Evolutionary conservation across 2,329 filamentous ascomycete species (phyloP), one percentile per base, ranked within the genome.

Genomic region (Chlorencoelia australis): DNA sequence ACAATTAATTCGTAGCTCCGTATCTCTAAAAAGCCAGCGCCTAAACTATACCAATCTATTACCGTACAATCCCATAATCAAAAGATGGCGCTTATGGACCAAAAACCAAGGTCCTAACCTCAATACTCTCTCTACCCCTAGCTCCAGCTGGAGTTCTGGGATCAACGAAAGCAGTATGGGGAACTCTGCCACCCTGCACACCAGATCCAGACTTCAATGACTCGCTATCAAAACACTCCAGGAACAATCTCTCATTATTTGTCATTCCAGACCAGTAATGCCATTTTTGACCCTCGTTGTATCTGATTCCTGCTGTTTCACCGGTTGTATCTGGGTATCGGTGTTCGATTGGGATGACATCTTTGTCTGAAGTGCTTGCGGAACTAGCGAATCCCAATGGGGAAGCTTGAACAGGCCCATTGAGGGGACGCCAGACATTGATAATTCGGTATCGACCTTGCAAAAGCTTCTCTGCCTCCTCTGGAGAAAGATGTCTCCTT

Each of bases 61-160:
- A n/a, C n/a, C n/a, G n/a, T n/a, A n/a, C n/a, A 7, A 25, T 11
- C 21, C 13, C 15, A 17, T 15, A 30, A 30, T 15, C n/a, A 30
- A 30, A 14, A 30, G 13, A 30, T 4, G 13, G 14, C n/a, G 22
- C 15, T 21, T 16, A 55, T 34, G 51, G 52, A 10, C 81, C 82
- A 67, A 94, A 94, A 0, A 94, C 82, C 58, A 94, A 65, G 22
- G 83, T 78, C 49, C 88, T 71, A 11, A 94, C 82, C 60, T 95
- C 88, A 55, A 95, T 94, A 56, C 86, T 94, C 66, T 94, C 83
- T 46, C 87, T 70, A 0, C 72, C 73, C 45, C 77, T 75, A 4
- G 82, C 84, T 30, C 79, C 81, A 13, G 68, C 62, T 3, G 76
- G 72, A 1, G 82, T 85, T 41, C 79, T 65, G 2, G 82, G 79